phyloP scores from a whole-genome alignment of 169 alveolate genomes.

The Plasmodium cynomolgi region DNA sequence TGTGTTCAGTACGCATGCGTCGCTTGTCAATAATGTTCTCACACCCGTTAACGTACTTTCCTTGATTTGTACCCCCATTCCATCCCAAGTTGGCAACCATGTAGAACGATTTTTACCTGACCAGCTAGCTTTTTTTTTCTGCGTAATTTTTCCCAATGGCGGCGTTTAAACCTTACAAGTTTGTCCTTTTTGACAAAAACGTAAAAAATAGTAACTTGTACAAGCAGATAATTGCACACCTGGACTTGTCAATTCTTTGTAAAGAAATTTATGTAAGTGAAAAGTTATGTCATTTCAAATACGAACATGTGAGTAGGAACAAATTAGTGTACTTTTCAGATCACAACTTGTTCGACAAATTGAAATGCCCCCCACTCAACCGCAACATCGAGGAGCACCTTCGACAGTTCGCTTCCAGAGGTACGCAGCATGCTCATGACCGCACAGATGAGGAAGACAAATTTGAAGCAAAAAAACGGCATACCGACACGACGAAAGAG shows the following conservation, averaged over 20 bases:
- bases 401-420: not conserved
- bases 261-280: constrained; percentile 64
- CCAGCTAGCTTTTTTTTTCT: not conserved
- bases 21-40: not conserved
- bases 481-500: not conserved
- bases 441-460: not conserved
- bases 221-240: constrained; percentile 25
- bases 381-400: not conserved
- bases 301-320: constrained; percentile 20
- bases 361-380: not conserved
- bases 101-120: not conserved
- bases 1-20: not conserved
- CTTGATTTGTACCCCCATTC: not conserved
- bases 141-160: constrained; percentile 19
- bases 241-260: constrained; percentile 47
- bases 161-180: constrained; percentile 67
- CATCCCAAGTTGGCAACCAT: not conserved
- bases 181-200: constrained; percentile 30
- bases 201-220: constrained; percentile 13
- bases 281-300: constrained; percentile 8
- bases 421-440: not conserved
- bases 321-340: constrained; percentile 36
- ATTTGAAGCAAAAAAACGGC: not conserved
- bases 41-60: not conserved
- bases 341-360: not conserved